A percentile compares a stretch with the other conserved stretches of the same genome.
Conservation (phyloP, 108 stramenopile genomes). For the Nitzschia inconspicua region DNA sequence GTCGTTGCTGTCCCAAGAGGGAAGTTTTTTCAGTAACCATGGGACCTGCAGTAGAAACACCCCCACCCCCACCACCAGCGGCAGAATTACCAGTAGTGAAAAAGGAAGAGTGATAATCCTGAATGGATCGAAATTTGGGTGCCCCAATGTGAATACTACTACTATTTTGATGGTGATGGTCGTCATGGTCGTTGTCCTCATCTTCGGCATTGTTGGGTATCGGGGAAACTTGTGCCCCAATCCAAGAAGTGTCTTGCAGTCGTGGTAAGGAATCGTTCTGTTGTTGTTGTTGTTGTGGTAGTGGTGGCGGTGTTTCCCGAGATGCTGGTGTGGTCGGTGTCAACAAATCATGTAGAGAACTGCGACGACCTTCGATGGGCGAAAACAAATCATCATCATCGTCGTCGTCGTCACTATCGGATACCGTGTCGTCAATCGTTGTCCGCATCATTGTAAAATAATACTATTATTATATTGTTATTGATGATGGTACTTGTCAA, state of each 20-base stretch:
- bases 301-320: not conserved
- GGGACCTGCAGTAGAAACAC: not conserved
- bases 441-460: too few species aligned
- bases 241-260: constrained; percentile 33
- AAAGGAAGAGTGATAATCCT: not conserved
- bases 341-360: not conserved
- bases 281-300: not conserved
- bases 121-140: not conserved
- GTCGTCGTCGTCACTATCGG: constrained; percentile 8
- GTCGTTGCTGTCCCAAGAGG: too few species aligned
- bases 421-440: too few species aligned
- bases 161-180: not conserved
- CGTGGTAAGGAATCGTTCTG: constrained; percentile 12
- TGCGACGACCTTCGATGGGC: constrained; percentile 10
- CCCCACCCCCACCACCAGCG: not conserved
- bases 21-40: not conserved
- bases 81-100: not conserved
- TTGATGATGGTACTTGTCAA: too few species aligned
- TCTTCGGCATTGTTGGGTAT: constrained; percentile 10
- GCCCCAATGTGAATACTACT: not conserved
- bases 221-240: constrained; percentile 36
- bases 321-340: constrained; percentile 12
- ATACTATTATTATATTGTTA: too few species aligned
- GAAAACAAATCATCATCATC: constrained; percentile 17
- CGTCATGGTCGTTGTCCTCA: constrained; percentile 6